Evolutionary conservation across 2,329 filamentous ascomycete species (phyloP), one percentile per base, ranked within the genome.

Genomic region (Ascochyta rabiei): DNA sequence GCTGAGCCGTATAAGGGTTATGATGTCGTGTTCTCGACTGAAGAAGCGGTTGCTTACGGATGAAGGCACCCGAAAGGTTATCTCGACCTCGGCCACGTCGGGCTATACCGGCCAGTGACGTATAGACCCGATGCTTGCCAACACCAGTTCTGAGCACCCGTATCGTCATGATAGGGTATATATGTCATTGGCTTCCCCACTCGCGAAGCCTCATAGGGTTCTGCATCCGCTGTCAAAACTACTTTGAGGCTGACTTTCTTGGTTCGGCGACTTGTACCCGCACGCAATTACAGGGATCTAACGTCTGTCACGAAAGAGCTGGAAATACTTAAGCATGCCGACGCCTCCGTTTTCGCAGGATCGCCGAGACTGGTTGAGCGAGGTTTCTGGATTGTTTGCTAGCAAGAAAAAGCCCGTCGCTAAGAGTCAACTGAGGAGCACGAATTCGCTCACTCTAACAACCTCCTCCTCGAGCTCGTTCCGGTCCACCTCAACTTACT

Each of bases 311-410:
- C 39, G 24, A 42, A 40, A 46, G 23, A 56, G 38, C 34, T 47
- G 23, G 19, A 44, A 38, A 24, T 34, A 24, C 26, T 48, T 56
- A 48, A 48, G 24, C 6, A 74, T 74, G 71, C 70, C 71, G 35
- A 74, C 71, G 16, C 71, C 71, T 39, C 71, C 71, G 1, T 74
- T 74, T 47, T 71, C 69, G 6, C 70, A 72, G 57, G 55, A 70
- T 44, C 66, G 70, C 57, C 68, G 70, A 60, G 70, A 72, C 55
- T 74, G 70, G 71, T 58, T 73, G 21, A 68, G 60, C 41, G 71
- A 72, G 48, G 66, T 74, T 48, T 63, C 61, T 48, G 61, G 62
- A 48, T 47, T 72, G 19, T 67, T 71, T 38, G 52, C 52, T 31
- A 49, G 42, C 48, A 57, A 53, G 57, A 64, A 65, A 37, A 61